Percentiles rank a stretch among this genome's conserved stretches.
Conservation (phyloP, 305 asterid genomes). For the Fraxinus sp. region DNA sequence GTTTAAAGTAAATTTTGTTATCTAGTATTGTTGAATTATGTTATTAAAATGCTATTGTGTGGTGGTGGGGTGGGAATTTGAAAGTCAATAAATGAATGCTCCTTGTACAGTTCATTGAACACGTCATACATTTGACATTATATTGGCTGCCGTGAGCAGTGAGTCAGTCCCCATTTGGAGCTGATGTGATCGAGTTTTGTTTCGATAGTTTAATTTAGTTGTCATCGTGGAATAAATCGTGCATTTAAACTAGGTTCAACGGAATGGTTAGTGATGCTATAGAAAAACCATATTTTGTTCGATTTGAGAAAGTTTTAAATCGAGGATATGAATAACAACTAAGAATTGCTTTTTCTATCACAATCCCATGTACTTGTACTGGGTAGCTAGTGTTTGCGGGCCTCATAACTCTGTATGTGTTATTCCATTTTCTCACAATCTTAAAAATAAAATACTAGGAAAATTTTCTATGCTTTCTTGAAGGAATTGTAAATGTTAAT, state of each 20-base stretch:
- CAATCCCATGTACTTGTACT: not conserved
- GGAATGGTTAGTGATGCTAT: not conserved
- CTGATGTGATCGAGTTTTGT: not conserved
- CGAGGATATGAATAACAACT: not conserved
- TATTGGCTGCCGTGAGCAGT: not conserved
- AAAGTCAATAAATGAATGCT: not conserved
- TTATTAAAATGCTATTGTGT: not conserved
- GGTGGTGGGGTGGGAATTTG: not conserved
- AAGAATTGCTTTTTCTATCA: not conserved
- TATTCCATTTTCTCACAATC: not conserved
- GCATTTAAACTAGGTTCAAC: not conserved
- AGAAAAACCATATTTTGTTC: not conserved
- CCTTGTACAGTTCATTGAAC: not conserved
- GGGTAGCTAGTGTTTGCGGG: not conserved
- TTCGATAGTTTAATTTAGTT: not conserved
- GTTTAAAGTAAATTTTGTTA: not conserved
- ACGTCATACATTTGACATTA: not conserved
- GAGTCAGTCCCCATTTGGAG: not conserved
- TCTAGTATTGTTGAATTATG: not conserved
- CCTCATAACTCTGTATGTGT: not conserved
- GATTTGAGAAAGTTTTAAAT: not conserved
- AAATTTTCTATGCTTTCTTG: not conserved
- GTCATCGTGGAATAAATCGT: not conserved
- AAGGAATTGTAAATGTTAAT: not conserved
- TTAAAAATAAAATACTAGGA: not conserved